Evolutionary conservation across 169 alveolate species (phyloP).

Genomic region (Eimeria zaria): DNA sequence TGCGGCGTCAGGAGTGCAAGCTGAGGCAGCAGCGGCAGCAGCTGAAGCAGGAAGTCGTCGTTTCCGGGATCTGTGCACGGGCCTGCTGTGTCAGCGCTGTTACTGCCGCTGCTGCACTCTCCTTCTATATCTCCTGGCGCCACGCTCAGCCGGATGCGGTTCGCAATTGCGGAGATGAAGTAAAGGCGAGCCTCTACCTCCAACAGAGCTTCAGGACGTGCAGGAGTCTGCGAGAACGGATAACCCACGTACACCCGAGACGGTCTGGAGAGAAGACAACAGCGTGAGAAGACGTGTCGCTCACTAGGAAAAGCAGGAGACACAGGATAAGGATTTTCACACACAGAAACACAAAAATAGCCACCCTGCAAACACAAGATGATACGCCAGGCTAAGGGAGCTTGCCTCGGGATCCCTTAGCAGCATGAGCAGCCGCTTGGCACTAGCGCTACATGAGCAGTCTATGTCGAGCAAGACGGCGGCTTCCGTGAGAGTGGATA

Average conservation of each 20-base stretch:
- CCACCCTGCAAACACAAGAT: neutral
- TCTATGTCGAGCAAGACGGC: conserved; percentile 61
- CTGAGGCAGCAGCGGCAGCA: conserved; percentile 77
- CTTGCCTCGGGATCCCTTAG: conserved; percentile 47
- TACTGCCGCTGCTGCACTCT: conserved; percentile 24
- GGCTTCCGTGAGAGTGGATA: conserved; percentile 50
- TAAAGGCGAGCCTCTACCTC: conserved; percentile 58
- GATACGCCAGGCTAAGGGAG: neutral
- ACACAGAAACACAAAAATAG: neutral
- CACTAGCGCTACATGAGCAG: conserved; percentile 20
- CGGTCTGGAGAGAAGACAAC: neutral
- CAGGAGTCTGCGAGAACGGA: neutral
- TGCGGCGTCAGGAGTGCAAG: conserved; percentile 29
- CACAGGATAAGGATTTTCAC: neutral
- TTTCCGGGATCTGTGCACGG: neutral
- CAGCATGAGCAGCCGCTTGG: conserved; percentile 29
- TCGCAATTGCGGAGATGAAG: conserved; percentile 49
- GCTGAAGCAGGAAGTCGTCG: conserved; percentile 26
- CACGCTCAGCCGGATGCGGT: conserved; percentile 62
- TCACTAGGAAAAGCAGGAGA: neutral
- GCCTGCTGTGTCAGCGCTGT: neutral
- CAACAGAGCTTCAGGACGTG: conserved; percentile 4
- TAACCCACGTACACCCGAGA: neutral
- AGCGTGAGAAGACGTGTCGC: neutral
- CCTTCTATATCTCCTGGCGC: neutral